Evolutionary conservation across 495 filamentous ascomycete species (phyloP), one percentile per base, ranked within the genome.

Genomic region (Corynascus novoguineensis): DNA sequence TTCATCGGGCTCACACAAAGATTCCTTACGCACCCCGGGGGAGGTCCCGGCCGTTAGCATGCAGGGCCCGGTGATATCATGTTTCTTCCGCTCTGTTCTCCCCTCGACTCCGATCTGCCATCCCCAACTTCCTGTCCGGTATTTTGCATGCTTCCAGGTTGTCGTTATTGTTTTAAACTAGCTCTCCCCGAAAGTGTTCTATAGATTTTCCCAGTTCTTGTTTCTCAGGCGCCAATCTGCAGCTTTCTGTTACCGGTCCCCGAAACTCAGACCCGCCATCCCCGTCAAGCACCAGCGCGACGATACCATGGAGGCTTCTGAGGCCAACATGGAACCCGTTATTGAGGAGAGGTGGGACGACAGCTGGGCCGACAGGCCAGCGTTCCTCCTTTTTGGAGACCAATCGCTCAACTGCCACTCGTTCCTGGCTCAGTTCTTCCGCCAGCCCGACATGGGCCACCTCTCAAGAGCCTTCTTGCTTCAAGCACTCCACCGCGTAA

Each of bases 401-500:
- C 87, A 90, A 75, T 89, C 87, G 27, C 77, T 84, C 61, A 84
- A 88, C 65, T 84, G 85, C 51, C 83, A 86, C 60, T 75, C 77
- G 45, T 83, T 87, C 50, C 74, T 92, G 60, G 79, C 75, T 75
- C 77, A 75, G 59, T 87, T 69, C 62, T 85, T 65, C 59, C 71
- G 68, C 59, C 77, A 83, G 56, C 76, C 78, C 49, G 85, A 84
- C 62, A 82, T 83, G 58, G 84, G 88, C 64, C 73, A 83, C 22
- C 70, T 88, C 14, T 69, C 88, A 19, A 77, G 72, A 42, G 81
- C 81, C 27, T 90, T 91, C 64, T 74, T 91, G 50, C 80, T 85
- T 52, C 80, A 78, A 61, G 77, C 73, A 32, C 78, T 75, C 58
- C 75, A 84, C 68, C 83, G 80, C 40, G 68, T 93, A 54, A 80